Evolutionary conservation across 2,329 filamentous ascomycete species (phyloP).

Genomic region (Epichloe sibirici): DNA sequence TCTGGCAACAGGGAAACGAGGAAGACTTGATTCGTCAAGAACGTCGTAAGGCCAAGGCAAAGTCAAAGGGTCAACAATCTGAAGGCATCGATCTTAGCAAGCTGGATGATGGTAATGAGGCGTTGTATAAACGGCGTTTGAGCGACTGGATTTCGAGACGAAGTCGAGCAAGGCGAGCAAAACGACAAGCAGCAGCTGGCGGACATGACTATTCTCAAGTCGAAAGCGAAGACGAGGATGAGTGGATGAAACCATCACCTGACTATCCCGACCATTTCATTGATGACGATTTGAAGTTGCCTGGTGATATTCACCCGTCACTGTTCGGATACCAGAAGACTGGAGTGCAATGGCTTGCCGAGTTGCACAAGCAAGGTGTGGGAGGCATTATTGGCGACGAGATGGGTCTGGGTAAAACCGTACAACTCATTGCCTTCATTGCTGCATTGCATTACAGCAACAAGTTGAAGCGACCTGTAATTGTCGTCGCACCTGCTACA

Average conservation of each 20-base stretch:
- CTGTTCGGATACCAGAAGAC: constrained; percentile 97
- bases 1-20: constrained; percentile 28
- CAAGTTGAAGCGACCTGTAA: constrained; percentile 69
- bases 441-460: constrained; percentile 88
- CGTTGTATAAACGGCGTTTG: constrained; percentile 63
- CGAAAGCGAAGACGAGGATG: constrained; percentile 34
- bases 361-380: constrained; percentile 78
- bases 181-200: constrained; percentile 23
- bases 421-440: constrained; percentile 61
- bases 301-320: constrained; percentile 84
- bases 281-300: constrained; percentile 64
- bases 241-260: constrained; percentile 83
- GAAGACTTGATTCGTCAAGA: constrained; percentile 26
- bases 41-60: constrained; percentile 31
- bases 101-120: constrained; percentile 83
- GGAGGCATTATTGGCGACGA: constrained; percentile 95
- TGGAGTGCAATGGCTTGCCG: constrained; percentile 90
- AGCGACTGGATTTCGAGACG: constrained; percentile 56
- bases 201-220: constrained; percentile 19
- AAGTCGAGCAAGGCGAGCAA: constrained; percentile 28
- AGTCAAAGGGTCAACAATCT: constrained; percentile 21
- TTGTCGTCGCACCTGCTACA: constrained; percentile 87
- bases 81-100: constrained; percentile 37
- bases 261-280: constrained; percentile 65
- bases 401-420: constrained; percentile 97